phyloP scores from a whole-genome alignment of 306 rosid genomes.

The Fragaria iinumae region DNA sequence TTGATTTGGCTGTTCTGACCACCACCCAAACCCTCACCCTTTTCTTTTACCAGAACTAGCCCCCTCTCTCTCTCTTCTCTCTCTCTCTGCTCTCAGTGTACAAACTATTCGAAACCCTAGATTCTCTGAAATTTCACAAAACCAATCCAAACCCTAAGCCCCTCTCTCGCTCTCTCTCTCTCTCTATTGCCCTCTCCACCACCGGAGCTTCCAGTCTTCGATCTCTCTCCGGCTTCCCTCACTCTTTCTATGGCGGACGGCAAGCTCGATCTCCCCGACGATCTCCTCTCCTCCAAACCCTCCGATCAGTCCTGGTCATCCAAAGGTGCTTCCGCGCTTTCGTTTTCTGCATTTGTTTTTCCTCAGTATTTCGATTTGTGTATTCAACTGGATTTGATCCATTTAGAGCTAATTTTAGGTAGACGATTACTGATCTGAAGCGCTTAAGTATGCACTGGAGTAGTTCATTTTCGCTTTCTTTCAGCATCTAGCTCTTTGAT shows the following conservation, averaged over 20 bases:
- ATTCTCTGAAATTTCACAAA: slow-evolving; percentile 27
- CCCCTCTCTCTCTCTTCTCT: slow-evolving; percentile 6
- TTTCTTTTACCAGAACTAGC: not conserved
- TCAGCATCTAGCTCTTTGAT: slow-evolving; percentile 1
- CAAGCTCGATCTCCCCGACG: slow-evolving; percentile 55
- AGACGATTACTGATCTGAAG: slow-evolving; percentile 30
- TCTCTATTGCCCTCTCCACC: not conserved
- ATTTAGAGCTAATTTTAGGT: slow-evolving; percentile 16
- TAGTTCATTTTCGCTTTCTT: slow-evolving; percentile 10
- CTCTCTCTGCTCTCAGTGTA: slow-evolving; percentile 15
- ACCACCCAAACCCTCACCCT: slow-evolving; percentile 45
- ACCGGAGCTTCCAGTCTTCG: slow-evolving; percentile 13
- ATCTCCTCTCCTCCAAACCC: slow-evolving; percentile 44
- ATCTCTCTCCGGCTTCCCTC: slow-evolving; percentile 16
- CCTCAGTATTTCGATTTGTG: not conserved
- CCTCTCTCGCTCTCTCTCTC: not conserved
- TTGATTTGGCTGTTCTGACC: slow-evolving; percentile 52
- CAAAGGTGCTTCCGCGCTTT: slow-evolving; percentile 32
- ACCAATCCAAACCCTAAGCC: not conserved
- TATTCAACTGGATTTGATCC: slow-evolving; percentile 20
- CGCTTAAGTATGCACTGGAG: not conserved
- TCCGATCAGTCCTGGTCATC: slow-evolving; percentile 50
- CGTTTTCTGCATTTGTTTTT: not conserved
- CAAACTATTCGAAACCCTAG: slow-evolving; percentile 44
- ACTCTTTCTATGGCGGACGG: slow-evolving; percentile 45